Base-by-base conservation (phyloP, 768 basidiomycete genomes). In the Suillus spraguei region DNA sequence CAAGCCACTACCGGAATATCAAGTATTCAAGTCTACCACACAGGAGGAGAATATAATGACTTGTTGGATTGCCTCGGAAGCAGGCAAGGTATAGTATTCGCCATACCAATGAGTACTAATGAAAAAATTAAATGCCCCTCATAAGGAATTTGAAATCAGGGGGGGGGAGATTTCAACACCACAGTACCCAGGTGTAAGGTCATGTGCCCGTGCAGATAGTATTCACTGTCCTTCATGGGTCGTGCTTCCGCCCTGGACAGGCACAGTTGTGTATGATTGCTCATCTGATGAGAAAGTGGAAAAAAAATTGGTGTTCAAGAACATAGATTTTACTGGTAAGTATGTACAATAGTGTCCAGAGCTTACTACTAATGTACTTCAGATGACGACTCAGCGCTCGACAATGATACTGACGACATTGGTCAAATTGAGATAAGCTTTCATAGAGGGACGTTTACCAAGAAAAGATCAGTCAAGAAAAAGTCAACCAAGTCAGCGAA, bases 31-130 rank as follows among this genome's bases (percentile, higher is more conserved):
- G 46, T 6, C n/a, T 3, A 5, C 2, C 0, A 22, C 5, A 4
- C 10, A 5, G 16, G 11, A 11, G 8, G 54, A 38, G 11, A 65
- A 70, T 4, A 33, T 44, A 16, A 59, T 24, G 8, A 65, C 63
- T 17, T 71, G 71, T 38, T 72, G 68, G 66, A 62, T 71, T 20
- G 49, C 68, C 11, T 71, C 68, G 0, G 63, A 72, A 52, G 64
- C 63, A 8, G 69, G 67, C 61, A 72, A 70, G 55, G 71, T 66
- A 32, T 20, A 28, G 17, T 2, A 16, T 53, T n/a, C 22, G 32
- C 28, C 61, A 47, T 7, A 32, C n/a, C 13, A 5, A 3, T 3
- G 49, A n/a, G n/a, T 22, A 56, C 33, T 9, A 2, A n/a, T 7
- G 5, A 54, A 54, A n/a, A 11, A 36, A 2, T 49, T 63, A 5